phyloP scores from a whole-genome alignment of 2,329 filamentous ascomycete genomes.

The Madurella mycetomatis region DNA sequence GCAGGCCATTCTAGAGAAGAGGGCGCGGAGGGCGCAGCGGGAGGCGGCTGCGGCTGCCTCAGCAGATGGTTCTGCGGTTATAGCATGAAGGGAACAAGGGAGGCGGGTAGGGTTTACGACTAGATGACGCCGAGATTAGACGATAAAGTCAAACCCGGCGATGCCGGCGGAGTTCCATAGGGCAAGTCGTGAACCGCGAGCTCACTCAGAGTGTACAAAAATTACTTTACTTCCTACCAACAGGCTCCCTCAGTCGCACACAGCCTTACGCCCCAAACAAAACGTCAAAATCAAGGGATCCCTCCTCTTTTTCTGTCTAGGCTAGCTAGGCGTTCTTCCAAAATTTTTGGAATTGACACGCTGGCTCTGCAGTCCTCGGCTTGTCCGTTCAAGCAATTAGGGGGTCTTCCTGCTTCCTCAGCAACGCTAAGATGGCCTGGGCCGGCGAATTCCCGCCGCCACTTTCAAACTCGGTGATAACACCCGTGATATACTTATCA shows the following conservation, averaged over 20 bases:
- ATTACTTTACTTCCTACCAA: background rate
- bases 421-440: slow-evolving; percentile 69
- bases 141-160: background rate
- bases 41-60: slow-evolving; percentile 40
- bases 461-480: slow-evolving; percentile 90
- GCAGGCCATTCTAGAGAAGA: slow-evolving; percentile 79
- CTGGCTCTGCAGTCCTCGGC: background rate
- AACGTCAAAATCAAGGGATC: background rate
- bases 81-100: background rate
- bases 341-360: background rate
- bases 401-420: slow-evolving; percentile 55
- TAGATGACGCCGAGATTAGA: background rate
- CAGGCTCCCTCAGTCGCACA: background rate
- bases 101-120: background rate
- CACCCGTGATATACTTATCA: slow-evolving; percentile 78
- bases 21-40: slow-evolving; percentile 68
- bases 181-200: background rate
- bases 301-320: background rate
- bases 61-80: slow-evolving; percentile 2
- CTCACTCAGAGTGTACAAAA: background rate
- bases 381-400: slow-evolving; percentile 33
- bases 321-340: slow-evolving; percentile 5
- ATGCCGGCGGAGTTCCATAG: background rate
- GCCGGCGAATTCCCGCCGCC: slow-evolving; percentile 84
- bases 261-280: background rate